A percentile compares a stretch with the other conserved stretches of the same genome.
Evolutionary conservation across 371 early-diverging fungal genomes (phyloP).

Genomic region (Rhizopus microsporus): DNA sequence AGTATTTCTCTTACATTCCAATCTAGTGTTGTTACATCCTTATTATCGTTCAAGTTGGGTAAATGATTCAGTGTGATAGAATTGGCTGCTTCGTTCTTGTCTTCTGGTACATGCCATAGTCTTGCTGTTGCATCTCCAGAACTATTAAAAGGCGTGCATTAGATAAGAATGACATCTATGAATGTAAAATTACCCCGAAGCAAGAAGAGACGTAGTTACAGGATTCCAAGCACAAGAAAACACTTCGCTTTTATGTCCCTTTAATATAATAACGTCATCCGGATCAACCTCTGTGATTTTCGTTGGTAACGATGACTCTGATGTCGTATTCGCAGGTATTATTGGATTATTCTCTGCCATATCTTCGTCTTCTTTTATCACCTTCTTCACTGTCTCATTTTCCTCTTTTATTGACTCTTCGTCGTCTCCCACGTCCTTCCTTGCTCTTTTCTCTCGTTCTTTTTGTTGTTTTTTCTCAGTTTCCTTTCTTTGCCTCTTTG

Average conservation of each 20-base stretch:
- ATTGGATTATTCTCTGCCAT: slow-evolving; percentile 1
- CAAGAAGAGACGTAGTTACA: slow-evolving; percentile 60
- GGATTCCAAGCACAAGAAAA: slow-evolving; percentile 92
- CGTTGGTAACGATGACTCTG: slow-evolving; percentile 10
- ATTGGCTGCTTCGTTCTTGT: slow-evolving; percentile 29
- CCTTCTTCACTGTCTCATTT: slow-evolving; percentile 18
- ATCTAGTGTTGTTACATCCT: slow-evolving; percentile 82
- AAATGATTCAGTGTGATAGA: slow-evolving; percentile 64
- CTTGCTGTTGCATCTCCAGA: slow-evolving; percentile 88
- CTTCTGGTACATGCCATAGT: slow-evolving; percentile 74
- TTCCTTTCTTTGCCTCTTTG: slow-evolving; percentile 58
- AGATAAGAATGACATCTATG: slow-evolving; percentile 5
- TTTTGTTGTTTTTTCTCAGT: slow-evolving; percentile 46
- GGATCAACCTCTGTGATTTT: slow-evolving; percentile 23
- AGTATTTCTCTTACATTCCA: slow-evolving; percentile 78
- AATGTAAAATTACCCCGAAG: slow-evolving; percentile 70
- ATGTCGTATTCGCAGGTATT: not conserved
- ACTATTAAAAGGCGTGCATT: slow-evolving; percentile 26
- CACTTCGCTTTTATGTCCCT: slow-evolving; percentile 75
- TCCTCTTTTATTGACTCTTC: slow-evolving; percentile 7
- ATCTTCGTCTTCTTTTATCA: slow-evolving; percentile 14
- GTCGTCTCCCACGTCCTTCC: slow-evolving; percentile 8
- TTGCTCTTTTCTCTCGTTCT: slow-evolving; percentile 49
- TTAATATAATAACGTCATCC: slow-evolving; percentile 44
- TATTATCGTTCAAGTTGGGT: slow-evolving; percentile 52